phyloP scores from a whole-genome alignment of 345 rosid species.

The Brassica juncea region DNA sequence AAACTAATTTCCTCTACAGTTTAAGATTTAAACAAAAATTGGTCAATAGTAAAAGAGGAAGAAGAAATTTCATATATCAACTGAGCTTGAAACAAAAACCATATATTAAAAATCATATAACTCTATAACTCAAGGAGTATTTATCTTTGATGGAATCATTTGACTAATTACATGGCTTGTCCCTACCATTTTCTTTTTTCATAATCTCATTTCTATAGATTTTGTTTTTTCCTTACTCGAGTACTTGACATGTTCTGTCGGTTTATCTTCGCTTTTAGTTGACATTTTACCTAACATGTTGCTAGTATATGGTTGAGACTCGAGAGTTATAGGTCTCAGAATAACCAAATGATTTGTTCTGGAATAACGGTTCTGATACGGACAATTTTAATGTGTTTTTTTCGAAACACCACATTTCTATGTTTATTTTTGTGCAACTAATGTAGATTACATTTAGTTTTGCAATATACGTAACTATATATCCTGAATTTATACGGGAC shows the following conservation, averaged over 20 bases:
- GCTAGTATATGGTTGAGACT: constrained; percentile 19
- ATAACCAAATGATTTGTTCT: background rate
- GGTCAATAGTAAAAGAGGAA: background rate
- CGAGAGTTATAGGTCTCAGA: constrained; percentile 7
- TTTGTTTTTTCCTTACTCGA: background rate
- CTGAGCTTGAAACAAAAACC: background rate
- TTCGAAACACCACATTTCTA: too few species aligned
- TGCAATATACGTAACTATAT: background rate
- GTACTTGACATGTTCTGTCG: constrained; percentile 23
- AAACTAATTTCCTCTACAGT: background rate
- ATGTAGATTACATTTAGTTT: background rate
- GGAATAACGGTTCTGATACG: constrained; percentile 8
- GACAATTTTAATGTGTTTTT: background rate
- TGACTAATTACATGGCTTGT: background rate
- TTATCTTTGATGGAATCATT: background rate
- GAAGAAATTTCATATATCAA: background rate
- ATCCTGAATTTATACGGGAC: background rate
- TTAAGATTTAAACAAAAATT: background rate
- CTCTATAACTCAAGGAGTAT: background rate
- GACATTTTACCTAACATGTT: constrained; percentile 15
- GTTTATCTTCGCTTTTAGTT: constrained; percentile 9
- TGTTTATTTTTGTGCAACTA: too few species aligned
- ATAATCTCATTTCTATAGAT: background rate
- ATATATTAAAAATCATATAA: background rate
- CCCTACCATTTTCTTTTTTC: background rate